A percentile compares a stretch with the other conserved stretches of the same genome.
phyloP scores from a whole-genome alignment of 2,329 filamentous ascomycete species.

The Arthrobotrys entomopaga region DNA sequence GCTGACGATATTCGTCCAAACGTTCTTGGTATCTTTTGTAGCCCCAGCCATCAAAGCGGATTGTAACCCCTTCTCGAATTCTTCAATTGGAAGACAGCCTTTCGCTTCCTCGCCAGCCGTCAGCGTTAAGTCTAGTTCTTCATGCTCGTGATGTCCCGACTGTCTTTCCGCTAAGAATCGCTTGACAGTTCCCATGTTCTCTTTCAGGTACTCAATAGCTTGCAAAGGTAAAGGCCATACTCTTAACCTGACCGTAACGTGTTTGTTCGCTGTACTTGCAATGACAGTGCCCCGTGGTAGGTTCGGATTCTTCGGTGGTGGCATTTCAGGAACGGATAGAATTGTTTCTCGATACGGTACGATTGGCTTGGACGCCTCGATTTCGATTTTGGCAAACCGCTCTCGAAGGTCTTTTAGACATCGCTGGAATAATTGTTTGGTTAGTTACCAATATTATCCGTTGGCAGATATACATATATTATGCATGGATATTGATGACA shows the following conservation, averaged over 20 bases:
- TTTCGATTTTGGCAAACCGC: constrained; percentile 90
- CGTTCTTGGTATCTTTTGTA: constrained; percentile 77
- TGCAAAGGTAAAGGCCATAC: constrained; percentile 80
- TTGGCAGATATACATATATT: neutral
- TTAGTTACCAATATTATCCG: constrained; percentile 24
- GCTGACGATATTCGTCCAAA: constrained; percentile 80
- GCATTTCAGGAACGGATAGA: constrained; percentile 88
- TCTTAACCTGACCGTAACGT: constrained; percentile 78
- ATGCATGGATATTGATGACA: no score
- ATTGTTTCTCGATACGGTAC: constrained; percentile 96
- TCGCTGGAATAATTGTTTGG: constrained; percentile 66
- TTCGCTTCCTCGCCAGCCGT: constrained; percentile 69
- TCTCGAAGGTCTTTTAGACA: constrained; percentile 94
- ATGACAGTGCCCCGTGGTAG: constrained; percentile 84
- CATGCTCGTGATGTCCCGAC: constrained; percentile 63
- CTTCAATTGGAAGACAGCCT: constrained; percentile 74
- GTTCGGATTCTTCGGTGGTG: constrained; percentile 81
- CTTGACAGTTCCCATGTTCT: constrained; percentile 82
- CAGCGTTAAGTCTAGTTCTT: constrained; percentile 64
- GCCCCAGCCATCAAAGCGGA: constrained; percentile 71
- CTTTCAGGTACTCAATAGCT: constrained; percentile 85
- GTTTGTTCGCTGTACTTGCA: constrained; percentile 82
- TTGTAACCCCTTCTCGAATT: constrained; percentile 80
- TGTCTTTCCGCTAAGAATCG: constrained; percentile 78
- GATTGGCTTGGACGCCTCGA: constrained; percentile 92